A percentile compares a stretch with the other conserved stretches of the same genome.
Evolutionary conservation across 2,329 filamentous ascomycete species (phyloP).

Genomic region (Biscogniauxia mediterranea): DNA sequence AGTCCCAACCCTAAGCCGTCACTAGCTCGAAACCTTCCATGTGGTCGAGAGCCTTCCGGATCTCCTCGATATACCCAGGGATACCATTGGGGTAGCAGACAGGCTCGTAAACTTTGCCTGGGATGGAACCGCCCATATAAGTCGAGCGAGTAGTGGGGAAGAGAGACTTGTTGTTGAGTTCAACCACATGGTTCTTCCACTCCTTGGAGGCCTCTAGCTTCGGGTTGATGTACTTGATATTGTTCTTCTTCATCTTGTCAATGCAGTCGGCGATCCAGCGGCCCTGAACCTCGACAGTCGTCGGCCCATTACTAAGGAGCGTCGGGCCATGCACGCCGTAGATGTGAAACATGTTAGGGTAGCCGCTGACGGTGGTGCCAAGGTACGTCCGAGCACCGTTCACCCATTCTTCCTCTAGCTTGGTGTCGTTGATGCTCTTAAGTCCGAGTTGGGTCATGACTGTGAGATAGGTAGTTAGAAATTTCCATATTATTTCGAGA

Average conservation of each 20-base stretch:
- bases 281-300: conserved; percentile 53
- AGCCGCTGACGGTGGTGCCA: conserved; percentile 42
- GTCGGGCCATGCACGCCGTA: conserved; percentile 59
- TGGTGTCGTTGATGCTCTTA: conserved; percentile 37
- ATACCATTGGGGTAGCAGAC: conserved; percentile 47
- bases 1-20: not conserved
- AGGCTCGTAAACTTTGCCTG: conserved; percentile 49
- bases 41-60: conserved; percentile 34
- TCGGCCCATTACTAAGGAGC: conserved; percentile 54
- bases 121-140: conserved; percentile 43
- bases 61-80: conserved; percentile 33
- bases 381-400: conserved; percentile 34
- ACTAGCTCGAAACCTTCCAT: conserved; percentile 35
- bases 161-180: conserved; percentile 44
- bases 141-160: conserved; percentile 50
- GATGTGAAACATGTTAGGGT: conserved; percentile 51
- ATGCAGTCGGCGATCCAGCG: conserved; percentile 54
- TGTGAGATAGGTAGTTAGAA: conserved; percentile 2
- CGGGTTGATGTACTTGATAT: conserved; percentile 51
- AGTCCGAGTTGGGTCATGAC: conserved; percentile 47
- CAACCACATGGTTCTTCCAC: conserved; percentile 51
- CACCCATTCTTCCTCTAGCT: conserved; percentile 43
- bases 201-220: conserved; percentile 41
- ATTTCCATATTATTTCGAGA: not conserved
- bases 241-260: conserved; percentile 43